Evolutionary conservation across 2,329 filamentous ascomycete species (phyloP).

Genomic region (Fusarium liriodendri): DNA sequence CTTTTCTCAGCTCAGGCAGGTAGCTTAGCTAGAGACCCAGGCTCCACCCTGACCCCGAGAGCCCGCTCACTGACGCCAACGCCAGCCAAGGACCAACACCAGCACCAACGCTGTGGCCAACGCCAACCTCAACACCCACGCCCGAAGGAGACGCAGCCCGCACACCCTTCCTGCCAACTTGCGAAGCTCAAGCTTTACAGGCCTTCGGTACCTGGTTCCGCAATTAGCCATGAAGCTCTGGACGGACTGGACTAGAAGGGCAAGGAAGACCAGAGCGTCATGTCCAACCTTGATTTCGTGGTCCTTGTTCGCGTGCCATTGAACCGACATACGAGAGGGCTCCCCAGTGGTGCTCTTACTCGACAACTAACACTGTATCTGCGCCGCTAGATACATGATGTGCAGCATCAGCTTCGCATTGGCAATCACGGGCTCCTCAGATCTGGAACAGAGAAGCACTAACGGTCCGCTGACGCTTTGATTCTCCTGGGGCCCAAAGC

Average conservation of each 20-base stretch:
- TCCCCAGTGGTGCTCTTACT: not conserved
- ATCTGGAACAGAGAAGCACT: conserved; percentile 28
- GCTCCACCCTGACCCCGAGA: conserved; percentile 24
- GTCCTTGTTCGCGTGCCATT: conserved; percentile 19
- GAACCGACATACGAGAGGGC: conserved; percentile 1
- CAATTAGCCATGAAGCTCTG: not conserved
- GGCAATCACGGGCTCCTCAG: conserved; percentile 9
- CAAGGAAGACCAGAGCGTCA: conserved; percentile 7
- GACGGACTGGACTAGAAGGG: not conserved
- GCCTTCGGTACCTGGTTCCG: conserved; percentile 21
- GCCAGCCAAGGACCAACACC: conserved; percentile 14
- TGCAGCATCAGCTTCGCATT: conserved; percentile 14
- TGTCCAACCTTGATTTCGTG: conserved; percentile 5
- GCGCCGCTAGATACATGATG: conserved; percentile 24
- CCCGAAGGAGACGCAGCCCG: conserved; percentile 16
- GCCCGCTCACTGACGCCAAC: conserved; percentile 29
- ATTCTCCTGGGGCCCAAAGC: conserved; percentile 26
- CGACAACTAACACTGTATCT: conserved; percentile 10
- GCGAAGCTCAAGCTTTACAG: conserved; percentile 21
- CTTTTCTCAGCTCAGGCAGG: conserved; percentile 4
- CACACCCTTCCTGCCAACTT: conserved; percentile 13
- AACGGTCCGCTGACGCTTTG: conserved; percentile 34
- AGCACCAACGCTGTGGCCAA: conserved; percentile 14
- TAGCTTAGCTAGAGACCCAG: conserved; percentile 22
- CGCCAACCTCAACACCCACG: conserved; percentile 11